These are phyloP conservation scores for Malania oleifera DNA, from an alignment of 164 flowering plant genomes.

Conservation along the genomic window DNA sequence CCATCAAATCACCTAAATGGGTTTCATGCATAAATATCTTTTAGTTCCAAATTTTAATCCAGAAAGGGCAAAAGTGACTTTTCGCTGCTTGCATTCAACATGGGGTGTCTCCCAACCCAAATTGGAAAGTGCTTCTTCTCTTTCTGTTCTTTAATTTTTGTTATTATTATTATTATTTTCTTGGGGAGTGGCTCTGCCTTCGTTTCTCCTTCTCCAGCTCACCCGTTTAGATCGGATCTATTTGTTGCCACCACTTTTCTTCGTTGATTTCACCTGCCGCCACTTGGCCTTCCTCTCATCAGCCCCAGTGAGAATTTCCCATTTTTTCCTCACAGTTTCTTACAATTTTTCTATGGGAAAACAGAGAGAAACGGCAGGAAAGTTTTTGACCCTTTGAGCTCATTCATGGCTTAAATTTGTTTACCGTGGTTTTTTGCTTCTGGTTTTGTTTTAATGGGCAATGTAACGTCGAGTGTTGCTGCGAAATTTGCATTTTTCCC, in stretches of 20 bases:
- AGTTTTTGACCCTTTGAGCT: not conserved
- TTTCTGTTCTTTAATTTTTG: not conserved
- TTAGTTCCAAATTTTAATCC: too few species aligned
- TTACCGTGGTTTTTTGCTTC: not conserved
- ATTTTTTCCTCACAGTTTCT: too few species aligned
- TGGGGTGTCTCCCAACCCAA: too few species aligned
- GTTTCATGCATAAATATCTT: too few species aligned
- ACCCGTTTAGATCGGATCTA: slow-evolving; percentile 60
- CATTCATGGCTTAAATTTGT: not conserved
- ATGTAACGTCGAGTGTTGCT: slow-evolving; percentile 78
- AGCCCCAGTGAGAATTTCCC: slow-evolving; percentile 3
- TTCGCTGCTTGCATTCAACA: too few species aligned
- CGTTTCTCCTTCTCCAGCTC: slow-evolving; percentile 26
- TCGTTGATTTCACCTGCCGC: slow-evolving; percentile 11
- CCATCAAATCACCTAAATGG: too few species aligned
- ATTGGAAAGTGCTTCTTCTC: not conserved
- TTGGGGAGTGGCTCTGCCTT: not conserved
- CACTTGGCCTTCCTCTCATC: slow-evolving; percentile 8
- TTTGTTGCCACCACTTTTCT: slow-evolving; percentile 19
- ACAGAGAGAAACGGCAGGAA: slow-evolving; percentile 1
- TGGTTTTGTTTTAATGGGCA: slow-evolving; percentile 57
- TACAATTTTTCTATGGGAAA: not conserved
- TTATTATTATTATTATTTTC: not conserved
- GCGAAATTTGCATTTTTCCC: slow-evolving; percentile 94
- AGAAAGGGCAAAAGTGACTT: too few species aligned